Base-by-base conservation (phyloP, 2,329 filamentous ascomycete genomes). In the Trichoderma atrobrunneum region DNA sequence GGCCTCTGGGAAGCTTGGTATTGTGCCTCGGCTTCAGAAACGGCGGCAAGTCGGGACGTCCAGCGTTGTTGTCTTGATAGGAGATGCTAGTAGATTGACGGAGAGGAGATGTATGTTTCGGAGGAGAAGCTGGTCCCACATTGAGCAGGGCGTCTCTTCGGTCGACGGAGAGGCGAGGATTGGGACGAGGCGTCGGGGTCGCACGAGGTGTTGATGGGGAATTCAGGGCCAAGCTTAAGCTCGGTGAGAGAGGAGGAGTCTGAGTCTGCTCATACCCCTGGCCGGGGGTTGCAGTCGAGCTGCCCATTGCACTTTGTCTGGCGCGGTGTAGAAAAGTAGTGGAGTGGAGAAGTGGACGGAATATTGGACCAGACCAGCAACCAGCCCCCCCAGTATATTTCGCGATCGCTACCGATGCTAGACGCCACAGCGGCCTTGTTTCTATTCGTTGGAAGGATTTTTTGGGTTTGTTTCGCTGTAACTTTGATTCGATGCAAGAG, bases 21-120 rank as follows among this genome's bases (percentile, higher is more conserved):
- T 65, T 54, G n/a, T 59, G 69, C 66, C 66, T 70, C 66, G 66
- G 66, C 66, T 70, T 70, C 66, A 70, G 26, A 62, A 62, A 70
- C 43, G 30, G 57, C 56, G 66, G 43, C 56, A 54, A 62, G 56
- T 70, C 57, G 24, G 66, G 36, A 59, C 56, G 66, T 51, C 56
- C 56, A 48, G 65, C 62, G 54, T 66, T 70, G 54, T 66, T 70
- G 69, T 79, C 75, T 63, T 72, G 74, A 61, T 77, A 75, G 60
- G 76, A 78, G 60, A 78, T 72, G 8, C 77, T 78, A 57, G 79
- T 74, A 51, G 79, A 79, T 62, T 80, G 75, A 51, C 79, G 78
- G 71, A 80, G 75, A 64, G 79, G 78, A 48, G 79, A 80, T 14
- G 77, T 77, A 30, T 76, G 76, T 72, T 76, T 79, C 36, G 73